Base-by-base conservation (phyloP, 306 rosid species). In the Sophora flavescens region DNA sequence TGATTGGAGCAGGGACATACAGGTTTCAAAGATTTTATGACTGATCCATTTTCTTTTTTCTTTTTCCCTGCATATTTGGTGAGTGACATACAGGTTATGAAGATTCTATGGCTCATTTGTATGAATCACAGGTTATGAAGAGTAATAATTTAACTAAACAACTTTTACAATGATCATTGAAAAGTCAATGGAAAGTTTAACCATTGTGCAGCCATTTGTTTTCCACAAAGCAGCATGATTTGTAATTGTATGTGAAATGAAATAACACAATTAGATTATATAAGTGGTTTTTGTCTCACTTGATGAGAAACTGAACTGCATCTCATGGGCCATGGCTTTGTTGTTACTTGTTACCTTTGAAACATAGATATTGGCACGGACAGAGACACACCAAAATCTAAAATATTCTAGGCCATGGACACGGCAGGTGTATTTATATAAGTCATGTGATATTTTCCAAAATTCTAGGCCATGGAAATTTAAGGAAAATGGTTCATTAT, bases 1-100 rank as follows among this genome's bases (percentile, higher is more conserved):
- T 76, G 97, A 92, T 80, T 94, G 98, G 98, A 89, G 98, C 90
- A 87, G 97, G 77, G 98, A 94, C 82, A 83, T 91, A 70, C 98
- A 94, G 95, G 98, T 88, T 48, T 30, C 51, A 44, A 61, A 60
- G 30, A 68, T 77, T 45, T 69, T 66, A 68, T 59, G 38, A 42
- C 42, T 78, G 13, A 33, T 76, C 47, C 68, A 13, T 56, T 44
- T 18, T 50, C 15, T 8, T 3, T 8, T 3, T 39, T 50, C 74
- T 70, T 56, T 8, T 47, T n/a, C 38, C 54, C 57, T 63, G 47
- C 74, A 44, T 45, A 45, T 45, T 8, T 42, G 47, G 58, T n/a
- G 22, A 69, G 89, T 79, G 82, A 85, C 18, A 63, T 84, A 56
- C 87, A 80, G 82, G 87, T 81, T 52, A 32, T 72, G 26, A 38